These are phyloP conservation scores for Hansenula lynferdii DNA, from an alignment of 1,139 yeast species.

Conservation along the genomic window DNA sequence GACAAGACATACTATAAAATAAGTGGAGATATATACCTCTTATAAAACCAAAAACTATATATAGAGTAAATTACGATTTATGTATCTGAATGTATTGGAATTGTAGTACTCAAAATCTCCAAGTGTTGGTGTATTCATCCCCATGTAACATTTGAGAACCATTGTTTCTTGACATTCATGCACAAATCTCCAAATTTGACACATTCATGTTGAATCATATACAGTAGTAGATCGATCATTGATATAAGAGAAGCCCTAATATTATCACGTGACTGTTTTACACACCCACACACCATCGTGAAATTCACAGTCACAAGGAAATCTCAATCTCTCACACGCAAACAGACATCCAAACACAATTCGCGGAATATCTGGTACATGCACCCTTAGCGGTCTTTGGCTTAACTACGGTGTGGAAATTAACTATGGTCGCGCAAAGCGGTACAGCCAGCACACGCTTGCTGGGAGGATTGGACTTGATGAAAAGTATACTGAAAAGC, in stretches of 20 bases:
- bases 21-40: background rate
- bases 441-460: background rate
- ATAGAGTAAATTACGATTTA: background rate
- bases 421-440: background rate
- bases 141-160: no score
- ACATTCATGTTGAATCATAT: no score
- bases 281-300: background rate
- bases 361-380: no score
- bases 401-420: no score
- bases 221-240: background rate
- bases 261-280: background rate
- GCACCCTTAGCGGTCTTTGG: no score
- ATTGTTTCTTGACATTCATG: no score
- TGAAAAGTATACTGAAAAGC: slow-evolving; percentile 2
- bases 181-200: no score
- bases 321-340: no score
- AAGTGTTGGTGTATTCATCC: no score
- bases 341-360: no score
- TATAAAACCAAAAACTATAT: background rate
- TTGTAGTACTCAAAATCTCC: no score
- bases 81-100: background rate
- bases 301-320: no score
- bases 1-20: background rate
- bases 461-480: background rate
- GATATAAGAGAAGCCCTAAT: background rate